Conservation (phyloP, 176 grass and related monocot genomes). For the Musa itinerans region DNA sequence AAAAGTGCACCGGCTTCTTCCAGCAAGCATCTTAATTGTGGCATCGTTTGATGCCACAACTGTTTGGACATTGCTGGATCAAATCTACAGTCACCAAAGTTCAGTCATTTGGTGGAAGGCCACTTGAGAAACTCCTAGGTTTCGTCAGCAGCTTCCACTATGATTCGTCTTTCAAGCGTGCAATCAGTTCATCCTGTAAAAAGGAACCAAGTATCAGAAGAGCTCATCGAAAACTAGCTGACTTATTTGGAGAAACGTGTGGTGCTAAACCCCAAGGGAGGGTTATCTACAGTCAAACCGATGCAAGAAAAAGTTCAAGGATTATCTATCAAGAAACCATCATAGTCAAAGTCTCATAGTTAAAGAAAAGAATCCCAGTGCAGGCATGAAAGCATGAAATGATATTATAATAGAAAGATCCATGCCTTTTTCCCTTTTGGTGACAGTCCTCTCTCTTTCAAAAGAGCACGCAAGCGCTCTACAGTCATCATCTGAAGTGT, state of each 20-base stretch:
- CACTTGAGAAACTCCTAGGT: neutral
- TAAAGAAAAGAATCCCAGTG: neutral
- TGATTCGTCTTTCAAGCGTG: slow-evolving; percentile 28
- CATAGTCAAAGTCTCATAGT: no score
- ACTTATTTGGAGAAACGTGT: neutral
- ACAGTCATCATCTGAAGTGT: slow-evolving; percentile 73
- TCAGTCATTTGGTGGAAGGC: neutral
- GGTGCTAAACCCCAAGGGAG: neutral
- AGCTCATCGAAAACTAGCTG: neutral
- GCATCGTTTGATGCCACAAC: no score
- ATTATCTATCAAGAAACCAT: no score
- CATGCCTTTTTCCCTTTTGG: slow-evolving; percentile 83
- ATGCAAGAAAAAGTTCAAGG: neutral
- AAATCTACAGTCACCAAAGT: neutral
- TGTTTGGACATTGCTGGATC: neutral
- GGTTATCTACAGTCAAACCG: neutral
- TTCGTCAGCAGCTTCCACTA: neutral
- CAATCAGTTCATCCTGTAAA: slow-evolving; percentile 49
- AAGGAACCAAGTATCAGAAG: neutral
- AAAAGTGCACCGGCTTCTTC: no score
- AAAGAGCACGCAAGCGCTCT: slow-evolving; percentile 61
- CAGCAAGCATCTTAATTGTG: no score
- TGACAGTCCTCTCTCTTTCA: slow-evolving; percentile 65
- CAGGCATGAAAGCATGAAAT: neutral
- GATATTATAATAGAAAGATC: neutral